A percentile compares a stretch with the other conserved stretches of the same genome.
phyloP scores from a whole-genome alignment of 192 early-diverging fungal genomes.

The Irineochytrium annulatum region DNA sequence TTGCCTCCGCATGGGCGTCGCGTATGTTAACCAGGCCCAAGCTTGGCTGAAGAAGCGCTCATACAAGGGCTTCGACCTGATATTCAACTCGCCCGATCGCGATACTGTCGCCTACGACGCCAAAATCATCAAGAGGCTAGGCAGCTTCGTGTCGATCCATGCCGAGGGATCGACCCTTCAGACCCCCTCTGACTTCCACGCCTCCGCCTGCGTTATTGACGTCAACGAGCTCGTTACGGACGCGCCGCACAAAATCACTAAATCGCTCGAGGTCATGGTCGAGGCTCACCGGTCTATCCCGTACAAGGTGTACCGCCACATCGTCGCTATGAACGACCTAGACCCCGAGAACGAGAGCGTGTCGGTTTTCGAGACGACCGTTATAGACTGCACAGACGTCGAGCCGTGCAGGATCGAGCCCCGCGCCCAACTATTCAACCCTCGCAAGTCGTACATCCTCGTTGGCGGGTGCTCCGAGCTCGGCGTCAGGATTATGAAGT shows the following conservation, averaged over 20 bases:
- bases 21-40: not conserved
- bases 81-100: not conserved
- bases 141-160: not conserved
- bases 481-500: constrained; percentile 11
- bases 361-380: too few relatives aligned
- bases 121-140: not conserved
- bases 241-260: not conserved
- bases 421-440: constrained; percentile 19
- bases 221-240: not conserved
- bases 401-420: too few relatives aligned
- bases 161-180: not conserved
- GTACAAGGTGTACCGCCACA: constrained; percentile 3
- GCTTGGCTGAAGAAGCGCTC: not conserved
- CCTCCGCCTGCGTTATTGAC: not conserved
- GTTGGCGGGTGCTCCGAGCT: constrained; percentile 22
- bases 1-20: not conserved
- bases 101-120: not conserved
- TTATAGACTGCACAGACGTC: too few relatives aligned
- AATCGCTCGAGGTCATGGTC: not conserved
- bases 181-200: not conserved
- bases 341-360: too few relatives aligned
- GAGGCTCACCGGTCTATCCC: not conserved
- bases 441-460: constrained; percentile 22
- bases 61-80: not conserved
- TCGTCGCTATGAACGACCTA: too few relatives aligned